These are phyloP conservation scores for Mycena galopus DNA, from an alignment of 768 basidiomycete genomes.

Conservation along the genomic window DNA sequence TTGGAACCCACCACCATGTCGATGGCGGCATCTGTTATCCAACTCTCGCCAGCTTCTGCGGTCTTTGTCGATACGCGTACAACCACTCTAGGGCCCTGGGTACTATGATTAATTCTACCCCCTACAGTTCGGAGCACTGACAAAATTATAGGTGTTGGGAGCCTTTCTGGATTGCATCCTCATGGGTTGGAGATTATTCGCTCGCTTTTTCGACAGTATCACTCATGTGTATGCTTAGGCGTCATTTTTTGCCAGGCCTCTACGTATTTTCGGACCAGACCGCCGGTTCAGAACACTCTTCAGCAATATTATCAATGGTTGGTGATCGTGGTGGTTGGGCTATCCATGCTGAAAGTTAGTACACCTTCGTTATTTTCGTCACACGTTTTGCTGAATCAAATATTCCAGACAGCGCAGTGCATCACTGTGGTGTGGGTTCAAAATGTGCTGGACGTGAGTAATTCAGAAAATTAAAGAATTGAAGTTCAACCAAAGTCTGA, in stretches of 20 bases:
- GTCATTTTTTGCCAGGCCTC: slow-evolving; percentile 28
- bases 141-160: slow-evolving; percentile 27
- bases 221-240: not conserved
- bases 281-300: not conserved
- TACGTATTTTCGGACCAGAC: slow-evolving; percentile 25
- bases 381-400: not conserved
- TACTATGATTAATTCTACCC: not conserved
- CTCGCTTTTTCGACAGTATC: not conserved
- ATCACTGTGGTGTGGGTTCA: slow-evolving; percentile 27
- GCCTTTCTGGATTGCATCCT: slow-evolving; percentile 33
- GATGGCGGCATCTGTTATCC: slow-evolving; percentile 23
- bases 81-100: slow-evolving; percentile 34
- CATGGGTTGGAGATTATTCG: slow-evolving; percentile 22
- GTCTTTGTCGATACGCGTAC: slow-evolving; percentile 30
- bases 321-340: slow-evolving; percentile 1
- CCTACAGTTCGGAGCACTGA: not conserved
- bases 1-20: slow-evolving; percentile 16
- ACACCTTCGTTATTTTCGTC: too few species aligned
- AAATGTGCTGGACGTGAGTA: slow-evolving; percentile 21
- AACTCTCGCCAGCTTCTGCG: slow-evolving; percentile 29
- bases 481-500: not conserved
- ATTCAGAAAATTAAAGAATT: not conserved
- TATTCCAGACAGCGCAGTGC: slow-evolving; percentile 22
- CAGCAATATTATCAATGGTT: slow-evolving; percentile 12
- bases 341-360: slow-evolving; percentile 23